Base-by-base conservation (phyloP, 2,329 filamentous ascomycete genomes). In the Colletotrichum falcatum region DNA sequence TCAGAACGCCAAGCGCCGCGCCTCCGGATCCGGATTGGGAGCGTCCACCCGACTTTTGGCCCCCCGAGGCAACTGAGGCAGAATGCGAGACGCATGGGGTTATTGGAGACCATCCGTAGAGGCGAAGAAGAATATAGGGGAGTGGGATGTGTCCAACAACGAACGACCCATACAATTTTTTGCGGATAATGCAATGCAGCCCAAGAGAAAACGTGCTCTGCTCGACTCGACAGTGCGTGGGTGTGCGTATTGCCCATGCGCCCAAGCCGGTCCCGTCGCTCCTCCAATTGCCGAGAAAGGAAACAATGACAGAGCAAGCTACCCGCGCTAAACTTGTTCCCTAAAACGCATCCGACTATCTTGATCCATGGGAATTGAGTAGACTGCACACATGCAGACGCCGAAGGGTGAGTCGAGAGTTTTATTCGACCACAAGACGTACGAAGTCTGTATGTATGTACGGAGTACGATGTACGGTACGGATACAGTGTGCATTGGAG, bases 1-100 rank as follows among this genome's bases (percentile, higher is more conserved):
- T 30, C 26, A 48, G 56, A 49, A 28, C 66, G 66, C 64, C 64
- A 70, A 70, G 64, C 67, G 35, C 64, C 58, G 67, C 23, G 58
- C 67, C 23, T 51, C 53, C 67, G 67, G 67, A 53, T 55, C 64
- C 64, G 67, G 67, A 70, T 70, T 66, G 37, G 58, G 67, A 70
- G 67, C 58, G 67, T 70, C 58, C 64, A 67, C 28, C 67, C 66
- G 66, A 65, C 18, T 49, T 33, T 28, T 28, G 58, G 33, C 61
- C 30, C 12, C 60, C 46, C 48, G 23, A 56, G 39, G 63, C 6
- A 20, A 28, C 58, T 33, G 61, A 65, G 61, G 37, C 44, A 53
- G 9, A 51, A 35, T 33, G 35, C 14, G 7, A 28, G 48, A 42
- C 37, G 9, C 60, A 20, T 61, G n/a, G 14, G 49, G 30, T 39